Conservation (phyloP, 2,329 filamentous ascomycete species). For the Cercospora sojina region DNA sequence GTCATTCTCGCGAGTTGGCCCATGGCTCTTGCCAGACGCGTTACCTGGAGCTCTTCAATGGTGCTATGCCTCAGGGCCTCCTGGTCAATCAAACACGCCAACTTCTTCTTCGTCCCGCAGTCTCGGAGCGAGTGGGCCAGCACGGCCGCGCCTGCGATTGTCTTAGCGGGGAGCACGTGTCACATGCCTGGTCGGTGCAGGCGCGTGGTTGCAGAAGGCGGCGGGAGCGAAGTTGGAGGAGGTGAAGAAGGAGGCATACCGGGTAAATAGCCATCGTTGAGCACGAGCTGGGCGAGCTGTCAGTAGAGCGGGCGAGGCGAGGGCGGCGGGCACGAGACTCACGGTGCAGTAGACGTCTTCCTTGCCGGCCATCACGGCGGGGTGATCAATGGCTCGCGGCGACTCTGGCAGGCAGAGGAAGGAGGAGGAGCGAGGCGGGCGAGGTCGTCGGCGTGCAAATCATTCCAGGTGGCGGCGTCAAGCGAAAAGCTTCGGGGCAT, state of each 20-base stretch:
- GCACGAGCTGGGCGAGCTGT: constrained; percentile 65
- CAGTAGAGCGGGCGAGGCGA: not conserved
- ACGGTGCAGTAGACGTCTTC: constrained; percentile 68
- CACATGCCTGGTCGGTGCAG: not conserved
- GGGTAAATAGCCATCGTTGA: constrained; percentile 90
- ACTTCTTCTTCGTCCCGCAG: constrained; percentile 79
- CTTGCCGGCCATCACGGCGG: constrained; percentile 31
- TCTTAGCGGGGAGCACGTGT: constrained; percentile 12
- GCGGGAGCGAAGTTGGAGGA: not conserved
- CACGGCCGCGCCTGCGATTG: constrained; percentile 73
- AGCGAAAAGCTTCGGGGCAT: not conserved
- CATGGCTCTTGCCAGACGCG: not conserved
- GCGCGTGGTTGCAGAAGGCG: constrained; percentile 7
- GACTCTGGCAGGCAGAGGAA: not conserved
- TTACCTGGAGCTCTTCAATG: constrained; percentile 73
- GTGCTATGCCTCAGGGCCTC: constrained; percentile 75
- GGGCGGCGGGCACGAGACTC: constrained; percentile 32
- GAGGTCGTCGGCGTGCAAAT: not conserved
- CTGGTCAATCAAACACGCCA: constrained; percentile 79
- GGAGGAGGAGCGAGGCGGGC: not conserved
- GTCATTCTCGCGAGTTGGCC: not conserved
- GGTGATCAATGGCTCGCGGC: not conserved
- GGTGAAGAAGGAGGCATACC: constrained; percentile 55
- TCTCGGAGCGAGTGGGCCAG: constrained; percentile 93
- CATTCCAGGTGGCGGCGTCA: not conserved